Evolutionary conservation across 2,329 filamentous ascomycete species (phyloP).

Genomic region (Arthrobotrys sinensis): DNA sequence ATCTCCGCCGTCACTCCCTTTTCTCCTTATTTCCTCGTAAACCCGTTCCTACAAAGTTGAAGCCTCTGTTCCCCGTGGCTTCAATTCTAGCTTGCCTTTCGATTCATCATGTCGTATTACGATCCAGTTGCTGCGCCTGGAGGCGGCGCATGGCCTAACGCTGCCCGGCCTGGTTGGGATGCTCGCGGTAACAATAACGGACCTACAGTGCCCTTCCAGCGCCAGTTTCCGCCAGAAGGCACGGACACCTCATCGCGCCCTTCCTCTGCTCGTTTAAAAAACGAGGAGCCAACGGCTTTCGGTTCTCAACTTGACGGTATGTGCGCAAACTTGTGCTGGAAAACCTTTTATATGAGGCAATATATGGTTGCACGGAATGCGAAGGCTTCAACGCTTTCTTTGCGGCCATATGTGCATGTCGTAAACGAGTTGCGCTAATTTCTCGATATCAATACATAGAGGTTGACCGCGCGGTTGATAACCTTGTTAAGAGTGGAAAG

Average conservation of each 20-base stretch:
- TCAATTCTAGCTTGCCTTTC: slow-evolving; percentile 48
- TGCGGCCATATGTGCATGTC: slow-evolving; percentile 9
- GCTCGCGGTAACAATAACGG: slow-evolving; percentile 55
- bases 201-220: slow-evolving; percentile 49
- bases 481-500: slow-evolving; percentile 96
- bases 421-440: slow-evolving; percentile 47
- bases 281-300: slow-evolving; percentile 83
- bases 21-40: slow-evolving; percentile 41
- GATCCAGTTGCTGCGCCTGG: slow-evolving; percentile 55
- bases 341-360: slow-evolving; percentile 21
- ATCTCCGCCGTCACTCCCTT: slow-evolving; percentile 47
- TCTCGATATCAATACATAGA: slow-evolving; percentile 72
- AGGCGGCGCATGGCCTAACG: slow-evolving; percentile 59
- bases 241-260: slow-evolving; percentile 48
- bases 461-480: slow-evolving; percentile 95
- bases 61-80: slow-evolving; percentile 57
- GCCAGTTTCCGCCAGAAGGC: slow-evolving; percentile 54
- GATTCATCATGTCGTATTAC: slow-evolving; percentile 61
- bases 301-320: slow-evolving; percentile 90
- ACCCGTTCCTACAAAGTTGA: slow-evolving; percentile 39
- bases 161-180: slow-evolving; percentile 51
- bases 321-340: slow-evolving; percentile 65
- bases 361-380: slow-evolving; percentile 15
- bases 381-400: slow-evolving; percentile 9
- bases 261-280: slow-evolving; percentile 67